Percentiles rank a stretch among this genome's conserved stretches.
Conservation (phyloP, 169 alveolate species). For the Cytauxzoon felis region DNA sequence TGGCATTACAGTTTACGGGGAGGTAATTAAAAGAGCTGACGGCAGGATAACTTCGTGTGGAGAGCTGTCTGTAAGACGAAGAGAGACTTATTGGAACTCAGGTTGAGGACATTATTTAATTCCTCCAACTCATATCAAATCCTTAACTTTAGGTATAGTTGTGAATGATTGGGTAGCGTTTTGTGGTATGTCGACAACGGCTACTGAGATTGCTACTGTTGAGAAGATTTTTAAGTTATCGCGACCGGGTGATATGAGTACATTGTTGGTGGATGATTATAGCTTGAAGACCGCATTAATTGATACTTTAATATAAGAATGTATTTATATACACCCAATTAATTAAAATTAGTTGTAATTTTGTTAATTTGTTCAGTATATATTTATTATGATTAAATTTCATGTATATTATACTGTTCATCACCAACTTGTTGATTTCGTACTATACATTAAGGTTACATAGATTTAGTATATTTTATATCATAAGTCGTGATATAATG, state of each 20-base stretch:
- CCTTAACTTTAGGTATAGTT: slow-evolving; percentile 91
- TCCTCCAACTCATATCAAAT: no score
- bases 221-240: slow-evolving; percentile 92
- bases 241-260: slow-evolving; percentile 61
- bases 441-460: no score
- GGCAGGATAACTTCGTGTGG: no score
- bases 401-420: no score
- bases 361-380: no score
- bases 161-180: slow-evolving; percentile 99
- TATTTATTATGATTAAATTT: no score
- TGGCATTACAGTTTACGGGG: no score
- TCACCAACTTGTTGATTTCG: no score
- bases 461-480: no score
- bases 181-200: slow-evolving; percentile 98
- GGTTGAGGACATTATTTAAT: background rate
- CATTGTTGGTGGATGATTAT: slow-evolving; percentile 55
- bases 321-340: background rate
- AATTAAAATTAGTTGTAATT: background rate
- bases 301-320: slow-evolving; percentile 63
- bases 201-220: slow-evolving; percentile 94
- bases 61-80: no score
- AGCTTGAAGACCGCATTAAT: slow-evolving; percentile 65
- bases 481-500: no score
- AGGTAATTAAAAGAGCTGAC: no score
- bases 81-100: background rate